Conservation (phyloP, 192 early-diverging fungal species). For the Funneliformis mosseae region DNA sequence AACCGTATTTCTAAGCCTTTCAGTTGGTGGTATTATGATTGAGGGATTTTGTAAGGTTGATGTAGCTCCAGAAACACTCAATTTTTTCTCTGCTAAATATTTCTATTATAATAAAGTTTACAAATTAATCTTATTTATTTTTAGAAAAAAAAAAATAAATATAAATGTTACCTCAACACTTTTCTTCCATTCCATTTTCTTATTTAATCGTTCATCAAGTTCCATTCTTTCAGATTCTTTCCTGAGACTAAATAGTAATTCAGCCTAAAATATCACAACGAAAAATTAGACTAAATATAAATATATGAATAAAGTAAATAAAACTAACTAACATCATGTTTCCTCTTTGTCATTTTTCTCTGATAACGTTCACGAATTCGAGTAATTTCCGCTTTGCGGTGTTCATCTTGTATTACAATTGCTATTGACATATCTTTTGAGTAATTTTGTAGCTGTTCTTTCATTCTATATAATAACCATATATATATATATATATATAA, state of each 20-base stretch:
- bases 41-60: background rate
- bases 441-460: constrained; percentile 23
- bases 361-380: background rate
- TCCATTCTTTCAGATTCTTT: background rate
- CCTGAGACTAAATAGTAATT: background rate
- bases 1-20: background rate
- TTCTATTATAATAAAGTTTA: background rate
- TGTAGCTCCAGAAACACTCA: background rate
- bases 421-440: constrained; percentile 1
- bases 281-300: background rate
- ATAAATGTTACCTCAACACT: background rate
- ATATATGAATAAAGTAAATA: background rate
- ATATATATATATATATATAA: background rate
- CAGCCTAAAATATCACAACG: background rate
- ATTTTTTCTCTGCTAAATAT: background rate
- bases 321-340: background rate
- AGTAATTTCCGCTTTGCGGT: background rate
- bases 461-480: constrained; percentile 23
- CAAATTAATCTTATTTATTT: background rate
- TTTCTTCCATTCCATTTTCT: constrained; percentile 9
- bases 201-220: background rate
- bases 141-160: background rate
- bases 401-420: constrained; percentile 20
- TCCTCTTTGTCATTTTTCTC: background rate
- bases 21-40: background rate